Conservation (phyloP, 805 yeast species). For the Pichia membranifaciens region DNA sequence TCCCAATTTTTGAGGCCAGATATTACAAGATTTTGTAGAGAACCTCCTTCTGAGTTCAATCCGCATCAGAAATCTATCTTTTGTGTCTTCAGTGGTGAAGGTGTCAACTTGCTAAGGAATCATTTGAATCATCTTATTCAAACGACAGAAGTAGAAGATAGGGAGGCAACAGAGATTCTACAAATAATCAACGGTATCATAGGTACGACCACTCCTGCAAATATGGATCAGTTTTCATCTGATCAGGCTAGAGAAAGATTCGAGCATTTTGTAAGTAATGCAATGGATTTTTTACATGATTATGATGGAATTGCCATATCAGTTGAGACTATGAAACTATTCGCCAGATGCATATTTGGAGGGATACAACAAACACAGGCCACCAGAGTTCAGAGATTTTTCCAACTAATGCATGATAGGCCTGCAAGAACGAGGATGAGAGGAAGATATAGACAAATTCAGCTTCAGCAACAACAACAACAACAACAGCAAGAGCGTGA, state of each 20-base stretch:
- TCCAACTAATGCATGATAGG: conserved; percentile 23
- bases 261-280: conserved; percentile 24
- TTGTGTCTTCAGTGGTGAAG: conserved; percentile 91
- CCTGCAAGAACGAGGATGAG: conserved; percentile 13
- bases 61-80: conserved; percentile 78
- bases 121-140: conserved; percentile 43
- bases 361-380: conserved; percentile 27
- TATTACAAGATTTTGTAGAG: conserved; percentile 79
- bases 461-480: conserved; percentile 11
- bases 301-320: conserved; percentile 22
- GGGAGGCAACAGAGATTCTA: conserved; percentile 28
- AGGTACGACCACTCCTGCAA: conserved; percentile 16
- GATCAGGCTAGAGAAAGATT: conserved; percentile 22
- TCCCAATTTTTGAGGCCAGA: conserved; percentile 83
- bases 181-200: conserved; percentile 27
- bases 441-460: conserved; percentile 9
- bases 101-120: conserved; percentile 70
- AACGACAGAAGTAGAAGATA: conserved; percentile 28
- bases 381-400: conserved; percentile 29
- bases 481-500: neutral
- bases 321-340: conserved; percentile 24
- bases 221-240: conserved; percentile 16
- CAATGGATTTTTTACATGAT: conserved; percentile 27
- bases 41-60: conserved; percentile 88
- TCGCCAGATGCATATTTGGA: conserved; percentile 28